These are phyloP conservation scores for Bidens hawaiensis DNA, from an alignment of 140 eudicot species.

Conservation along the genomic window DNA sequence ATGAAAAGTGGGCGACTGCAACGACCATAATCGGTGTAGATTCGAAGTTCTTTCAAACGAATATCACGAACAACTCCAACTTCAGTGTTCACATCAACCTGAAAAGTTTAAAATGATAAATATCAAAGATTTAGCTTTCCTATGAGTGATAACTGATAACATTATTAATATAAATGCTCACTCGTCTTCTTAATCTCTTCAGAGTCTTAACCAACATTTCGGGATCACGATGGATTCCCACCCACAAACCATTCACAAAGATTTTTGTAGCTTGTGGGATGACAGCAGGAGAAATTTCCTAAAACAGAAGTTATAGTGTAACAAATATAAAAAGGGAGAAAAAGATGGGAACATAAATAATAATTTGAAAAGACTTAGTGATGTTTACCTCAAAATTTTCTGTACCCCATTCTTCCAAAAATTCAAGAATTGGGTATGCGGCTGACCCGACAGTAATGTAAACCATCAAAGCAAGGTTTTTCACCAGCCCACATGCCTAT, in stretches of 20 bases:
- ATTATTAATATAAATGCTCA: constrained; percentile 20
- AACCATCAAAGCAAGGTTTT: constrained; percentile 96
- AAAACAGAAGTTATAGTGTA: neutral
- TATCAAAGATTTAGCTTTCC: neutral
- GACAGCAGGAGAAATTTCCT: constrained; percentile 98
- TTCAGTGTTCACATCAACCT: constrained; percentile 95
- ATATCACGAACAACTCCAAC: constrained; percentile 97
- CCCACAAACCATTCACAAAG: constrained; percentile 96
- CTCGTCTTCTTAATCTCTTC: constrained; percentile 77
- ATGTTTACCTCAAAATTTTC: constrained; percentile 82
- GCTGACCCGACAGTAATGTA: constrained; percentile 96
- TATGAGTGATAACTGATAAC: constrained; percentile 4
- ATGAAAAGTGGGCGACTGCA: constrained; percentile 96
- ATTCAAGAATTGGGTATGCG: constrained; percentile 91
- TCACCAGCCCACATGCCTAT: constrained; percentile 94
- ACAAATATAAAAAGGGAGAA: neutral
- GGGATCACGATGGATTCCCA: constrained; percentile 96
- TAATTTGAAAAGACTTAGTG: neutral
- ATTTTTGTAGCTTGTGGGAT: constrained; percentile 97
- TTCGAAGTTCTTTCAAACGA: constrained; percentile 81
- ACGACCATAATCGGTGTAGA: constrained; percentile 95
- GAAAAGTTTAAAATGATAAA: constrained; percentile 2
- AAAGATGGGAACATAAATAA: neutral
- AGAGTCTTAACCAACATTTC: constrained; percentile 87
- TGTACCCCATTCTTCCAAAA: constrained; percentile 98